Evolutionary conservation across 164 flowering plant species (phyloP), one percentile per base, ranked within the genome.

Genomic region (Taxillus chinensis): DNA sequence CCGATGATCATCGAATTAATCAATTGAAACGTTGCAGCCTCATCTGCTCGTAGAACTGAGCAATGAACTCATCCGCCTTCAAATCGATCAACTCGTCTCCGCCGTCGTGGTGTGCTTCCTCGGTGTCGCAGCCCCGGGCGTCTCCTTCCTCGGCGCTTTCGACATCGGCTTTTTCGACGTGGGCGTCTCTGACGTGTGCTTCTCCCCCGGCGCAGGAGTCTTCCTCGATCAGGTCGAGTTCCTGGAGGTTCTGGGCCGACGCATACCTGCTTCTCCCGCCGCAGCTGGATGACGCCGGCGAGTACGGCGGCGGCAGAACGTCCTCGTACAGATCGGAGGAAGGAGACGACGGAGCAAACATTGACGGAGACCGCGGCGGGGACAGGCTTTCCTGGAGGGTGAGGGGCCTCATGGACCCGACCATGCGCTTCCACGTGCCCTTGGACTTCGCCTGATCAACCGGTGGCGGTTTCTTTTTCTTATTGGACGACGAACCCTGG

Each of bases 31-130:
- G 74, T 58, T 84, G 84, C 41, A 80, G 70, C 81, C 76, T 81
- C 73, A 90, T 86, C 62, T 86, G 80, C 39, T 74, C 71, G 49
- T 90, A 87, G 59, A 90, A 90, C 5, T 72, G 73, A 5, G 87
- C 77, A 8, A 90, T 90, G 66, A 87, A 90, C 63, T 80, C 77
- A 64, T 87, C 95, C 0, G 97, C 95, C 74, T 79, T 83, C 10
- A 64, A 67, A 54, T 86, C 92, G 42, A 86, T 88, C 80, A 70
- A 74, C 38, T 75, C 79, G 55, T 86, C 87, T 5, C 81, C 86
- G 16, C 63, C 74, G 5, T 67, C 59, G 10, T 8, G 51, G 8
- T 45, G 39, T 39, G 16, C 39, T 5, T 58, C 78, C 0, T 66
- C 73, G 0, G 60, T 73, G 2, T 67, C 74, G 1, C 27, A 27